A percentile compares a stretch with the other conserved stretches of the same genome.
Evolutionary conservation across 2,329 filamentous ascomycete species (phyloP).

Genomic region (Emergomyces africanus): DNA sequence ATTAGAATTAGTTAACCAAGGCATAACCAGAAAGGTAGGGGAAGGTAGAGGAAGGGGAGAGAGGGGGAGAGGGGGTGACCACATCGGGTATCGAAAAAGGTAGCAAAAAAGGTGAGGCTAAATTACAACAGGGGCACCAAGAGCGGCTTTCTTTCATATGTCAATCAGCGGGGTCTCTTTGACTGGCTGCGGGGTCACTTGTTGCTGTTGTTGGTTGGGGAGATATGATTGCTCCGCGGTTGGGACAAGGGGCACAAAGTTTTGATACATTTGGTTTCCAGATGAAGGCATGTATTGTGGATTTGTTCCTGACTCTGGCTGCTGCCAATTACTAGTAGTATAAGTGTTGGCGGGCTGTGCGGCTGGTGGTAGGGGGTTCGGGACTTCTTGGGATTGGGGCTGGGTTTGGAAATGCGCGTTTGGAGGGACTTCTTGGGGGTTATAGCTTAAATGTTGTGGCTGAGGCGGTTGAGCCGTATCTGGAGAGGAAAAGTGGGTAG

Average conservation of each 20-base stretch:
- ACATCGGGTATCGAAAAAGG: background rate
- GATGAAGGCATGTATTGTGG: background rate
- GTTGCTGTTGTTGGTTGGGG: conserved; percentile 36
- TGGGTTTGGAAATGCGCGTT: background rate
- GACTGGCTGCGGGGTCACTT: conserved; percentile 37
- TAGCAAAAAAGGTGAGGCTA: background rate
- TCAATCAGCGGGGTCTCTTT: conserved; percentile 68
- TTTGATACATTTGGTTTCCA: conserved; percentile 3
- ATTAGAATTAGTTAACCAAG: background rate
- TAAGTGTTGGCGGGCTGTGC: background rate
- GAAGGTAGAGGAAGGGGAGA: background rate
- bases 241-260: background rate
- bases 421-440: background rate
- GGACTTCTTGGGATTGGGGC: background rate
- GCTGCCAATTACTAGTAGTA: background rate
- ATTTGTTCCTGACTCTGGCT: background rate
- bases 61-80: background rate
- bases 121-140: background rate
- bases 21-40: too few species aligned
- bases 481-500: background rate
- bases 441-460: conserved; percentile 27
- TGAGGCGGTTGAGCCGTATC: conserved; percentile 18
- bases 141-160: conserved; percentile 36
- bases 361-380: background rate
- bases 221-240: conserved; percentile 18